Evolutionary conservation across 768 basidiomycete species (phyloP).

Genomic region (Boletus reticulatus): DNA sequence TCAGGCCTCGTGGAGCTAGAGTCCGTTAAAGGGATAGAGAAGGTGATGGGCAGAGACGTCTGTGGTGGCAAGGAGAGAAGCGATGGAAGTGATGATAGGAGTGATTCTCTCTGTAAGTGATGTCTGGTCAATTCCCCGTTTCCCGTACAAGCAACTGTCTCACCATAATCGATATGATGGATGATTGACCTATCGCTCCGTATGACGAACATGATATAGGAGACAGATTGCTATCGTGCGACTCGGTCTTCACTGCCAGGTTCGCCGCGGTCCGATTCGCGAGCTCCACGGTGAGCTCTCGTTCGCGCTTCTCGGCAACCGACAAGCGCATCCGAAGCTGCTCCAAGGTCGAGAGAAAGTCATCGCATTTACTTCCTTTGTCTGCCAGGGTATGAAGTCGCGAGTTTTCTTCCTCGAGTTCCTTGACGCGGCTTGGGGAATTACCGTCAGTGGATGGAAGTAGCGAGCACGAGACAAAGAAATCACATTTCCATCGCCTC

Average conservation of each 20-base stretch:
- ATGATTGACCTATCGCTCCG: constrained; percentile 42
- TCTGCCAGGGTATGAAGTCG: constrained; percentile 62
- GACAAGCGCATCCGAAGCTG: constrained; percentile 63
- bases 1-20: constrained; percentile 37
- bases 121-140: constrained; percentile 15
- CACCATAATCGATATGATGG: constrained; percentile 73
- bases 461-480: constrained; percentile 6
- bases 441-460: constrained; percentile 18
- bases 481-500: constrained; percentile 89
- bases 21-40: constrained; percentile 50
- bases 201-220: constrained; percentile 41
- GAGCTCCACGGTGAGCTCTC: constrained; percentile 61
- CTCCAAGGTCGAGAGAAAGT: constrained; percentile 60
- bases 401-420: constrained; percentile 82
- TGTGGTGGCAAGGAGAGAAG: constrained; percentile 68
- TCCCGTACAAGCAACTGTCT: constrained; percentile 3
- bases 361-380: constrained; percentile 36
- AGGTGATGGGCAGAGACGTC: constrained; percentile 50
- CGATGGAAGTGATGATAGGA: constrained; percentile 74
- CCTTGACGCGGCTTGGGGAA: constrained; percentile 66
- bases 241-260: constrained; percentile 55
- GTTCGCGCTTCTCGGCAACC: constrained; percentile 65
- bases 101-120: constrained; percentile 50
- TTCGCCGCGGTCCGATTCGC: constrained; percentile 38
- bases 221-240: constrained; percentile 49